phyloP scores from a whole-genome alignment of 1,284 basidiomycete genomes.

The Ustilago nuda region DNA sequence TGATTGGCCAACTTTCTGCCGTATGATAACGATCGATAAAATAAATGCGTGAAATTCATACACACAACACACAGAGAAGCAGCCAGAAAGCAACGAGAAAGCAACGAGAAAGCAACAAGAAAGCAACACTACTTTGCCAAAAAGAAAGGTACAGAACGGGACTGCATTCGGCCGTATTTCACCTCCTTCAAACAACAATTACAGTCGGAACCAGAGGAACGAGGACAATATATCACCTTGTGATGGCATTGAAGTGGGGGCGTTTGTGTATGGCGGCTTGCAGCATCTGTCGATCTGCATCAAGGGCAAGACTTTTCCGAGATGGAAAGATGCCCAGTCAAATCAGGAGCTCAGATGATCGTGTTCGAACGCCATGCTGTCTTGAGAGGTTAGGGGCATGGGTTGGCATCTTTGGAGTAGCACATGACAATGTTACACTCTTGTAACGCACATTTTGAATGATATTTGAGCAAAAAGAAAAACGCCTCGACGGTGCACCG shows the following conservation, averaged over 20 bases:
- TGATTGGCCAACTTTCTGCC: background rate
- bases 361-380: too few relatives aligned
- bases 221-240: background rate
- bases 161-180: background rate
- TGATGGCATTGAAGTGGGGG: background rate
- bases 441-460: background rate
- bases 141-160: background rate
- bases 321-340: too few relatives aligned
- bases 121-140: constrained; percentile 1
- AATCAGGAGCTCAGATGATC: too few relatives aligned
- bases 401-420: background rate
- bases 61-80: background rate
- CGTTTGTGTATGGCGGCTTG: background rate
- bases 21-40: constrained; percentile 4
- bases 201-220: background rate
- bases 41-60: background rate
- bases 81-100: background rate
- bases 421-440: constrained; percentile 1
- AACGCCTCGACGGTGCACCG: constrained; percentile 5
- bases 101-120: background rate
- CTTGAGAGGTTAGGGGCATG: background rate
- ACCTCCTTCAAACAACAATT: background rate
- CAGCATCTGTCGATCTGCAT: background rate
- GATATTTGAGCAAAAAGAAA: background rate
- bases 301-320: too few relatives aligned